phyloP scores from a whole-genome alignment of 257 asterid species.

The Ilex aquifolium region DNA sequence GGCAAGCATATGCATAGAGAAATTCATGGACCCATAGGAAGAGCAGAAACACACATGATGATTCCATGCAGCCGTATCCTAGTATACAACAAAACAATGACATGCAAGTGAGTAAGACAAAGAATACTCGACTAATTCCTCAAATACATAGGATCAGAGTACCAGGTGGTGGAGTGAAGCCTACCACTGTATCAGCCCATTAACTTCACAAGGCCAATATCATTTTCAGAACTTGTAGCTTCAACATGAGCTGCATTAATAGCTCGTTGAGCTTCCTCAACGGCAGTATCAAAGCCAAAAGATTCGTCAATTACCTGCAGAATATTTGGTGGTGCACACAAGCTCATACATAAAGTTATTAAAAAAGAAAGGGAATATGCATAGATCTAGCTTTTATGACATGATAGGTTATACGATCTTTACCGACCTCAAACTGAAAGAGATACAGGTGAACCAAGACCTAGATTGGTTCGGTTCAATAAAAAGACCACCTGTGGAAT shows the following conservation, averaged over 20 bases:
- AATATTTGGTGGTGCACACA: conserved; percentile 12
- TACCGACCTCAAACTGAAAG: background rate
- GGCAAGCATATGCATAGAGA: conserved; percentile 47
- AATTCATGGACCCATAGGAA: background rate
- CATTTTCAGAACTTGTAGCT: conserved; percentile 86
- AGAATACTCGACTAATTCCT: background rate
- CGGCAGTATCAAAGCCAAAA: conserved; percentile 92
- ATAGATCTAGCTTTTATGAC: too few relatives aligned
- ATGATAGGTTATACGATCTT: too few relatives aligned
- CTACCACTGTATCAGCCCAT: conserved; percentile 92
- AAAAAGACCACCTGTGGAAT: too few relatives aligned
- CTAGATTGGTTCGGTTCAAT: too few relatives aligned
- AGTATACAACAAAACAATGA: background rate
- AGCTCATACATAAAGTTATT: too few relatives aligned
- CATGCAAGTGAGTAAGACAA: background rate
- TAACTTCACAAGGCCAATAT: conserved; percentile 84
- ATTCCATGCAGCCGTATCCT: background rate
- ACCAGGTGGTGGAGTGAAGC: background rate
- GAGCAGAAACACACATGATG: background rate
- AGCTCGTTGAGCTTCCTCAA: conserved; percentile 98
- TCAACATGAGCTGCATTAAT: conserved; percentile 95
- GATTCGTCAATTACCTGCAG: conserved; percentile 81
- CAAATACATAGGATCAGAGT: background rate
- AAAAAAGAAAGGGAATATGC: background rate
- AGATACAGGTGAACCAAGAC: too few relatives aligned